Percentiles rank a stretch among this genome's conserved stretches.
Conservation (phyloP, 139 green algal genomes). For the Chlamydomonas urium region DNA sequence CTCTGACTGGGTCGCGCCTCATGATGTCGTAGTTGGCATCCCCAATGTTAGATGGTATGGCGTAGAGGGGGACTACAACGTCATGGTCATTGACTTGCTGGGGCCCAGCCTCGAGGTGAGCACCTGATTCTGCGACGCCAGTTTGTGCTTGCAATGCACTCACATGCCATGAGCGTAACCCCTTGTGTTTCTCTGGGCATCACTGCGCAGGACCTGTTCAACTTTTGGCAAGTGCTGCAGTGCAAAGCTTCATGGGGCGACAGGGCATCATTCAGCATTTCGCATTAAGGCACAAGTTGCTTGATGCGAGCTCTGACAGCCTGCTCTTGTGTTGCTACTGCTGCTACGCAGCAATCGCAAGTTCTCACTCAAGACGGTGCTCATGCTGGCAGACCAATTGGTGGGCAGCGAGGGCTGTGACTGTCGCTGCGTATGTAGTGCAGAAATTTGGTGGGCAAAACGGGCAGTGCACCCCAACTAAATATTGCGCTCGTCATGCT, state of each 20-base stretch:
- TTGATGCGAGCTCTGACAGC: neutral
- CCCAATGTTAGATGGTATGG: conserved; percentile 98
- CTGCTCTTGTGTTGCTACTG: neutral
- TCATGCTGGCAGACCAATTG: conserved; percentile 99
- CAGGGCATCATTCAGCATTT: too few relatives aligned
- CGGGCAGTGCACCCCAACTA: neutral
- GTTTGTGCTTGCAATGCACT: too few relatives aligned
- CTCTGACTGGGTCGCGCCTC: neutral
- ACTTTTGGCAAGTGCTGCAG: too few relatives aligned
- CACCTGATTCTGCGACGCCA: too few relatives aligned
- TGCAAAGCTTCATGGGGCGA: too few relatives aligned
- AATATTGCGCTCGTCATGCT: neutral
- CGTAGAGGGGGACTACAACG: conserved; percentile 98
- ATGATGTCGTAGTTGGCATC: conserved; percentile 93
- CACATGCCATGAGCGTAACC: too few relatives aligned
- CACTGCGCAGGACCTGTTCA: conserved; percentile 99
- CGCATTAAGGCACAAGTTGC: too few relatives aligned
- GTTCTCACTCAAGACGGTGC: conserved; percentile 96
- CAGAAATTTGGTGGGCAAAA: neutral
- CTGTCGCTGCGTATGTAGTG: too few relatives aligned
- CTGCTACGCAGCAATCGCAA: conserved; percentile 90
- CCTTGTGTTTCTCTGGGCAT: too few relatives aligned
- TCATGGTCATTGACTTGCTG: conserved; percentile 99
- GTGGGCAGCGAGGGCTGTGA: too few relatives aligned
- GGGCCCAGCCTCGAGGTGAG: conserved; percentile 94